Evolutionary conservation across 2,329 filamentous ascomycete genomes (phyloP).

Genomic region (Clonostachys chloroleuca): DNA sequence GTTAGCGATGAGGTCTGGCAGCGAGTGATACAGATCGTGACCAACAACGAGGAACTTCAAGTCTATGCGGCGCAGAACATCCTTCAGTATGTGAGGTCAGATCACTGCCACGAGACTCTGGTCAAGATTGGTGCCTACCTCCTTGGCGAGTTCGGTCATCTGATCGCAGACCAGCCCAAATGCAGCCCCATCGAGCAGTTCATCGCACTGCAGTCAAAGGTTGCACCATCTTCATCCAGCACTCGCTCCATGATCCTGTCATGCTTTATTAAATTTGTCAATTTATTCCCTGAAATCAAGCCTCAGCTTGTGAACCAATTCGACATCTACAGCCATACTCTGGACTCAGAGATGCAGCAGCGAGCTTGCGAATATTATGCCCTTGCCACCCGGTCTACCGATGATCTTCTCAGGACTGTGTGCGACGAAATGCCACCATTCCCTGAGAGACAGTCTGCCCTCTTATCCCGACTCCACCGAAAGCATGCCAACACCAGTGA

Average conservation of each 20-base stretch:
- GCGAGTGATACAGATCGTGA: conserved; percentile 96
- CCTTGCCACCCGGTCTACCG: conserved; percentile 78
- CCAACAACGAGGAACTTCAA: conserved; percentile 97
- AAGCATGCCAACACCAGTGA: conserved; percentile 92
- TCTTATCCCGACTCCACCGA: conserved; percentile 88
- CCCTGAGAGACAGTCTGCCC: conserved; percentile 86
- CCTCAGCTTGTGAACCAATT: conserved; percentile 90
- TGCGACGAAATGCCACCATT: conserved; percentile 99
- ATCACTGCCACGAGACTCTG: conserved; percentile 92
- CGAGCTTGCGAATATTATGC: conserved; percentile 92
- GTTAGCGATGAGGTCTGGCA: conserved; percentile 99
- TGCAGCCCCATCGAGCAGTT: conserved; percentile 98
- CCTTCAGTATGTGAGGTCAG: conserved; percentile 84
- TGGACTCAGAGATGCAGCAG: conserved; percentile 95
- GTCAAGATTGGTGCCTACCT: conserved; percentile 98
- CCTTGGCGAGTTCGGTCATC: conserved; percentile 91
- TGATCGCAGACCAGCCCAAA: conserved; percentile 86
- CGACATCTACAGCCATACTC: conserved; percentile 84
- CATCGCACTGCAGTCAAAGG: conserved; percentile 84
- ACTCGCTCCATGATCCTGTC: conserved; percentile 93
- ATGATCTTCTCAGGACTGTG: conserved; percentile 87
- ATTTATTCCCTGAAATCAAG: conserved; percentile 97
- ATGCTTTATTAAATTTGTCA: conserved; percentile 96
- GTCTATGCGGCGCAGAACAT: conserved; percentile 94
- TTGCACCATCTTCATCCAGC: conserved; percentile 81